A percentile compares a stretch with the other conserved stretches of the same genome.
Conservation (phyloP, 345 rosid species). For the Brassica cretica region DNA sequence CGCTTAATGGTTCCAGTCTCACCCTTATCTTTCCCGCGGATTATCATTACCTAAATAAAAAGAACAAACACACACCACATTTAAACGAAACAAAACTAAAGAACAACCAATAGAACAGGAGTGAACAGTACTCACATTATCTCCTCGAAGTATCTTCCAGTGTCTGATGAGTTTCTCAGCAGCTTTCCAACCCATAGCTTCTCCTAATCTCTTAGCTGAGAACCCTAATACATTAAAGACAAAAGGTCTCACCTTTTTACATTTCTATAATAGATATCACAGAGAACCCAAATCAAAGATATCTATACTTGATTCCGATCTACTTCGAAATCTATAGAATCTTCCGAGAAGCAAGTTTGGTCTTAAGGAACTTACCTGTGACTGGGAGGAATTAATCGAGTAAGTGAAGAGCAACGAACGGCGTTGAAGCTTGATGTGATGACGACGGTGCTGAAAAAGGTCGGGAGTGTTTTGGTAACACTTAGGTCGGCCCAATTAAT, state of each 20-base stretch:
- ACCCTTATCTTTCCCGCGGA: conserved; percentile 85
- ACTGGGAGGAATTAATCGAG: neutral
- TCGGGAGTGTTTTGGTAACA: neutral
- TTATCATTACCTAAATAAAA: conserved; percentile 66
- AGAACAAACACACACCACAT: neutral
- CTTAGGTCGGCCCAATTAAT: neutral
- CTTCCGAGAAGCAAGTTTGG: neutral
- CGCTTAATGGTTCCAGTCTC: conserved; percentile 77
- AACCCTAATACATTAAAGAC: conserved; percentile 7
- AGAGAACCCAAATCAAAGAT: neutral
- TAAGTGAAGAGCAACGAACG: too few species aligned
- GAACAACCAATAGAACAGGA: conserved; percentile 4
- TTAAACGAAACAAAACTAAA: conserved; percentile 7
- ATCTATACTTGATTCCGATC: conserved; percentile 2
- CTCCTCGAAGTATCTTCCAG: conserved; percentile 96
- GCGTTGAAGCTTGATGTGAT: neutral
- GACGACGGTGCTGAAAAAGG: conserved; percentile 15
- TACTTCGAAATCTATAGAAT: neutral
- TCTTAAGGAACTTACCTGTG: neutral
- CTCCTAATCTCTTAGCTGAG: neutral
- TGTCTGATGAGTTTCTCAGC: conserved; percentile 95
- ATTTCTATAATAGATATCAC: neutral
- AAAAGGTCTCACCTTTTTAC: neutral
- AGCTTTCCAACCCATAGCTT: conserved; percentile 94
- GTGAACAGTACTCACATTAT: conserved; percentile 60